Conservation (phyloP, 371 early-diverging fungal species). For the Rhizopus microsporus region DNA sequence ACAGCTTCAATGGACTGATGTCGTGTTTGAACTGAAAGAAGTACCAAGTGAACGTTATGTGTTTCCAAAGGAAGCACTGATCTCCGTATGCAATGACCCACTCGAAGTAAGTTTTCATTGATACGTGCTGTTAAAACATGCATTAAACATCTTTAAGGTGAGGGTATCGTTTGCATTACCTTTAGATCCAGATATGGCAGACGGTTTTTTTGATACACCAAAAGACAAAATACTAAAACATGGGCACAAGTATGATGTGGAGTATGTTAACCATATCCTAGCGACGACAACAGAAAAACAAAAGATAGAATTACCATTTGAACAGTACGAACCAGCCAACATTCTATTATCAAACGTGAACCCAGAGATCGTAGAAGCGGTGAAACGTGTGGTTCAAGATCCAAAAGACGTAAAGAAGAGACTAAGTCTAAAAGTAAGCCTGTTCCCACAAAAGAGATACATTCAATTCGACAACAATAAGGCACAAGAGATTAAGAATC, state of each 20-base stretch:
- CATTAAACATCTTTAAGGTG: slow-evolving; percentile 1
- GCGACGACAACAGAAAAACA: slow-evolving; percentile 5
- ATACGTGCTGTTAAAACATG: not conserved
- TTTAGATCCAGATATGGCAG: slow-evolving; percentile 13
- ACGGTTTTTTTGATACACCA: slow-evolving; percentile 27
- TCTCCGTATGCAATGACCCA: slow-evolving; percentile 6
- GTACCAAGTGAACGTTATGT: slow-evolving; percentile 42
- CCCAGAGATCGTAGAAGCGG: slow-evolving; percentile 17
- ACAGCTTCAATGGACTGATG: slow-evolving; percentile 19
- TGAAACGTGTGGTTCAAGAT: slow-evolving; percentile 14
- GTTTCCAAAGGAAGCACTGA: slow-evolving; percentile 42
- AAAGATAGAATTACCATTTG: not conserved
- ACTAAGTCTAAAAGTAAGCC: slow-evolving; percentile 20
- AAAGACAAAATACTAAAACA: slow-evolving; percentile 31
- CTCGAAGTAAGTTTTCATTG: not conserved
- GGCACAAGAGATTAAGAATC: not conserved
- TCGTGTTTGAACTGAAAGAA: slow-evolving; percentile 50
- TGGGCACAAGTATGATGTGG: slow-evolving; percentile 21
- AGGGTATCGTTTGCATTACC: slow-evolving; percentile 36
- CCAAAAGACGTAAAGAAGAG: slow-evolving; percentile 29
- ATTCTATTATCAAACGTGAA: slow-evolving; percentile 26
- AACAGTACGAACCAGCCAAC: slow-evolving; percentile 30
- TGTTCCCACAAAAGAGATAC: slow-evolving; percentile 19
- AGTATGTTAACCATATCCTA: slow-evolving; percentile 13
- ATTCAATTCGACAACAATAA: slow-evolving; percentile 18